A percentile compares a stretch with the other conserved stretches of the same genome.
Evolutionary conservation across 1,284 basidiomycete genomes (phyloP).

Genomic region (Stygiomarasmius scandens): DNA sequence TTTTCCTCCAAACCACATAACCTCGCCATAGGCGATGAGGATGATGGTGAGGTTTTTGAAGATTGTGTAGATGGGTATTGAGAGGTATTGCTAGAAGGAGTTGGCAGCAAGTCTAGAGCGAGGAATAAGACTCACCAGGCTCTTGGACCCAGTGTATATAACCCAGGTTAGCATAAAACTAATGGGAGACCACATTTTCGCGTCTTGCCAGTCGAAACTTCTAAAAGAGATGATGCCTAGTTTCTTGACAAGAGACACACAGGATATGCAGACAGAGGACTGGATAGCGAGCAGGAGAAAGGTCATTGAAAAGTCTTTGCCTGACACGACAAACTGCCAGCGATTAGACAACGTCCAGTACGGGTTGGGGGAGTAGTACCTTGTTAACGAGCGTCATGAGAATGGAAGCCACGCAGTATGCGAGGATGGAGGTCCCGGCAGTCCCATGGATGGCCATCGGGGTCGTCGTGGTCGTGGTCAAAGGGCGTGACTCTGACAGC

Average conservation of each 20-base stretch:
- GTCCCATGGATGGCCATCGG: too few species aligned
- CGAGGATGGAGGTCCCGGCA: conserved; percentile 78
- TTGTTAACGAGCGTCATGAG: conserved; percentile 99
- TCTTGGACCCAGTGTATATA: conserved; percentile 98
- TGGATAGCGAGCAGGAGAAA: conserved; percentile 94
- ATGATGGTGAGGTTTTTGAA: conserved; percentile 99
- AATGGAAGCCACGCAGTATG: conserved; percentile 94
- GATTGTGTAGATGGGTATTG: conserved; percentile 94
- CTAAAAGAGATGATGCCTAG: conserved; percentile 89
- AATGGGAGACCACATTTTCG: conserved; percentile 93
- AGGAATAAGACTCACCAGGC: conserved; percentile 65
- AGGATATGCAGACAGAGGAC: conserved; percentile 82
- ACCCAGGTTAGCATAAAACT: conserved; percentile 91
- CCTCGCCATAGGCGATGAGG: conserved; percentile 97
- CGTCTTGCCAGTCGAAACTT: conserved; percentile 83
- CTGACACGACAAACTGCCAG: conserved; percentile 90
- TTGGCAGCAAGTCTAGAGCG: not conserved
- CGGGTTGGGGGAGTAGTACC: conserved; percentile 45
- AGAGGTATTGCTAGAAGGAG: conserved; percentile 79
- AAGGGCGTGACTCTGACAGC: not conserved
- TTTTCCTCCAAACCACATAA: conserved; percentile 93
- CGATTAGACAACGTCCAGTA: conserved; percentile 5
- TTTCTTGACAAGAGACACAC: conserved; percentile 77
- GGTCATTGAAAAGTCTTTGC: conserved; percentile 94
- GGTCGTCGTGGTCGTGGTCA: not conserved